Conservation (phyloP, 306 rosid species). For the Notholithocarpus densiflorus region DNA sequence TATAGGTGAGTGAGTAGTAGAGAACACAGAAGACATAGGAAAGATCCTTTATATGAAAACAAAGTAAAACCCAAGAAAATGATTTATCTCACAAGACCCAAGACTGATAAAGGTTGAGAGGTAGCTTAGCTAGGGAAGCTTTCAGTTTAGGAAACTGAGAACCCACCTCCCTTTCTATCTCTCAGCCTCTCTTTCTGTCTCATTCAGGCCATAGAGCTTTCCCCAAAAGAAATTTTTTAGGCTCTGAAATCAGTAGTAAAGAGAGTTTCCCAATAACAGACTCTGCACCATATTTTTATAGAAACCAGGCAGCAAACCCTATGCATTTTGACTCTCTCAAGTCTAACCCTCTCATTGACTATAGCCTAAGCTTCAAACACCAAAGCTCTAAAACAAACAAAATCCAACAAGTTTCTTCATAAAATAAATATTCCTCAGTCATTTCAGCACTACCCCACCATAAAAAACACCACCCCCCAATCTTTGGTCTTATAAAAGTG, state of each 20-base stretch:
- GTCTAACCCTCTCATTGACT: constrained; percentile 45
- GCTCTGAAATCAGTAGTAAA: constrained; percentile 50
- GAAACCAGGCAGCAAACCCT: constrained; percentile 40
- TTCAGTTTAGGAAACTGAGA: constrained; percentile 34
- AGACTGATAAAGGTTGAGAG: constrained; percentile 20
- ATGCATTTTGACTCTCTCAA: constrained; percentile 49
- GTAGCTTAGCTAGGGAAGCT: constrained; percentile 22
- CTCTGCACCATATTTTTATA: constrained; percentile 1
- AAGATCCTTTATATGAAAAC: not conserved
- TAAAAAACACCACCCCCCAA: not conserved
- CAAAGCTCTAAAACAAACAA: constrained; percentile 25
- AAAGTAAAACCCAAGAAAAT: constrained; percentile 12
- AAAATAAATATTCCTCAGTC: not conserved
- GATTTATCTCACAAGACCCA: constrained; percentile 29
- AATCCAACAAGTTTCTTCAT: constrained; percentile 22
- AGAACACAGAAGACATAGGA: constrained; percentile 7
- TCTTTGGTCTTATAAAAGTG: not conserved
- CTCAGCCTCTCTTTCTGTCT: constrained; percentile 16
- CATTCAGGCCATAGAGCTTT: constrained; percentile 8
- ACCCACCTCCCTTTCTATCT: not conserved
- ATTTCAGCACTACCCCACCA: not conserved
- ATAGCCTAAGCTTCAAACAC: constrained; percentile 43
- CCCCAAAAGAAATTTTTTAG: constrained; percentile 24
- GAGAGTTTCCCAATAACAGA: constrained; percentile 26
- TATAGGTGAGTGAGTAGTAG: too few species aligned